Evolutionary conservation across 805 yeast genomes (phyloP).

Genomic region (Kluyveromyces lactis): DNA sequence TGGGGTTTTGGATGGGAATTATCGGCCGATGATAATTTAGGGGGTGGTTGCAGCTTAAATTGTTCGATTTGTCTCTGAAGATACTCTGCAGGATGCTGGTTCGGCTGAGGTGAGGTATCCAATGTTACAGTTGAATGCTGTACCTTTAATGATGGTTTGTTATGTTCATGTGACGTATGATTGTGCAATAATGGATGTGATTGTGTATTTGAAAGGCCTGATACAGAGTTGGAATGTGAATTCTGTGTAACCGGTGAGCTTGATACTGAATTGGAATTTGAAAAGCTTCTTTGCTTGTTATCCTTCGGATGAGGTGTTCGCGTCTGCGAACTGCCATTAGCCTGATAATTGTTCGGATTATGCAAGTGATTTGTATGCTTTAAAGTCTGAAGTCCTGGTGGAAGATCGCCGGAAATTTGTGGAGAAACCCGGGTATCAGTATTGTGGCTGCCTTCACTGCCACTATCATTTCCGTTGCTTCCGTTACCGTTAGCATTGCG

Average conservation of each 20-base stretch:
- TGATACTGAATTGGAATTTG: neutral
- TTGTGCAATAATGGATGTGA: constrained; percentile 1
- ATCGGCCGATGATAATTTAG: constrained; percentile 4
- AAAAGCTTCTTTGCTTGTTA: neutral
- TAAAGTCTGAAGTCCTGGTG: constrained; percentile 2
- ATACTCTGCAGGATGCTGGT: constrained; percentile 24
- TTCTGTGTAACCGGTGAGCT: neutral
- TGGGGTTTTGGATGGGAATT: neutral
- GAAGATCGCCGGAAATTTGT: neutral
- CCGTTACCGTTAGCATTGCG: neutral
- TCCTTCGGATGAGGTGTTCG: neutral
- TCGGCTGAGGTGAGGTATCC: constrained; percentile 13
- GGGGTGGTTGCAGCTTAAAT: constrained; percentile 10
- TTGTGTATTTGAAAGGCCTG: neutral
- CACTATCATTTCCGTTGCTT: neutral
- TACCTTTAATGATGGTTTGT: constrained; percentile 1
- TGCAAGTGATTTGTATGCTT: constrained; percentile 9
- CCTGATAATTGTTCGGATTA: constrained; percentile 8
- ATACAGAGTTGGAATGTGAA: neutral
- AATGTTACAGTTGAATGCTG: constrained; percentile 1
- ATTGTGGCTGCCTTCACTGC: neutral
- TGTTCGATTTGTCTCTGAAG: constrained; percentile 22
- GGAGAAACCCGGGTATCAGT: neutral
- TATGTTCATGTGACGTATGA: neutral
- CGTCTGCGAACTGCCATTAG: neutral